Evolutionary conservation across 2,329 filamentous ascomycete species (phyloP).

Genomic region (Triangularia verruculosa): DNA sequence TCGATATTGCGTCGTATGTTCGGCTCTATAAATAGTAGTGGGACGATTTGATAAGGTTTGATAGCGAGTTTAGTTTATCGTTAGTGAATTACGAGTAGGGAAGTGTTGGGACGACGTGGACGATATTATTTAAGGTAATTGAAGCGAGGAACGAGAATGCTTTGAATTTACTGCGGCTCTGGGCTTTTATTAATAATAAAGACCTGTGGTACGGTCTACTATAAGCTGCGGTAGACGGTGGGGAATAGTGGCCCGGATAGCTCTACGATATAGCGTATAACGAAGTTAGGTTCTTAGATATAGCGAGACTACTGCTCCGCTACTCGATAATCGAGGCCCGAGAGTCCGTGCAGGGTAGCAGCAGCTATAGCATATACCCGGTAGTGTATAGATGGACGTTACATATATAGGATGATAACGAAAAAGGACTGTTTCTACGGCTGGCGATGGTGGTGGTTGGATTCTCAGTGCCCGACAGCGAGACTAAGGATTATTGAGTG

Average conservation of each 20-base stretch:
- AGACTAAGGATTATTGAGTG: slow-evolving; percentile 15
- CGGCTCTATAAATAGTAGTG: slow-evolving; percentile 20
- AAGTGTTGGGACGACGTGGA: slow-evolving; percentile 25
- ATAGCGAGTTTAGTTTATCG: neutral
- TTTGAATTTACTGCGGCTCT: slow-evolving; percentile 26
- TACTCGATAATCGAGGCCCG: slow-evolving; percentile 26
- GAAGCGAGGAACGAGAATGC: slow-evolving; percentile 16
- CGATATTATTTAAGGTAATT: slow-evolving; percentile 22
- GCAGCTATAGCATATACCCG: slow-evolving; percentile 26
- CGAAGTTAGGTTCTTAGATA: slow-evolving; percentile 21
- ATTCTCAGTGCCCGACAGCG: slow-evolving; percentile 10
- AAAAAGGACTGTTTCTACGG: slow-evolving; percentile 12
- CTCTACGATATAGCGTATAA: slow-evolving; percentile 17
- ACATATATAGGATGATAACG: slow-evolving; percentile 16
- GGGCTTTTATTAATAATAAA: slow-evolving; percentile 27
- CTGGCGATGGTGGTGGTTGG: slow-evolving; percentile 17
- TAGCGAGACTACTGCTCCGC: slow-evolving; percentile 22
- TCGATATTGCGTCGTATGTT: slow-evolving; percentile 18
- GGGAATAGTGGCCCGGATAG: slow-evolving; percentile 22
- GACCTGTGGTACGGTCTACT: slow-evolving; percentile 27
- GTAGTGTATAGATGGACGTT: slow-evolving; percentile 27
- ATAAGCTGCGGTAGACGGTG: slow-evolving; percentile 8
- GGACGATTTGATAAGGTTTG: slow-evolving; percentile 15
- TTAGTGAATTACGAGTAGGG: slow-evolving; percentile 19
- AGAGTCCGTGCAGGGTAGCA: slow-evolving; percentile 13